phyloP scores from a whole-genome alignment of 1,284 basidiomycete species.

The Erythrobasidium hasegawianum region DNA sequence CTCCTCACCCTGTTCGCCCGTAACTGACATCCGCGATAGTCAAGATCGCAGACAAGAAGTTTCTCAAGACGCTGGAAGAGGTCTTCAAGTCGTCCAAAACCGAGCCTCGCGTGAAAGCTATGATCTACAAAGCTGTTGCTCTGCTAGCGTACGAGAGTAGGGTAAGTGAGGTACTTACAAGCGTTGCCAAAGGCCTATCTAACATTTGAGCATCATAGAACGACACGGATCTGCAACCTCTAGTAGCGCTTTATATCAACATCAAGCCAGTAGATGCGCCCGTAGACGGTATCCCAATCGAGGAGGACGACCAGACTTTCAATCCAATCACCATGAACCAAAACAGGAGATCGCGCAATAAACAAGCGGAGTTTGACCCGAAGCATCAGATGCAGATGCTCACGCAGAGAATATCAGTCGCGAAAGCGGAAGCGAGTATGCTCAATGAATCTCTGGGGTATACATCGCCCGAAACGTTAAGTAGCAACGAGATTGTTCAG shows the following conservation, averaged over 20 bases:
- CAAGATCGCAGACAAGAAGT: slow-evolving; percentile 42
- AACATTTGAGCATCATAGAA: slow-evolving; percentile 10
- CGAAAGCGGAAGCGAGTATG: slow-evolving; percentile 38
- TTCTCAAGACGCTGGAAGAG: slow-evolving; percentile 37
- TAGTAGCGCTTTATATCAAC: slow-evolving; percentile 37
- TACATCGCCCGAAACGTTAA: slow-evolving; percentile 26
- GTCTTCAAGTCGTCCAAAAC: slow-evolving; percentile 35
- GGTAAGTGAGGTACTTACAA: too few species aligned
- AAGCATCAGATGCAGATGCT: slow-evolving; percentile 36
- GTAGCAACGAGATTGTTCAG: slow-evolving; percentile 43
- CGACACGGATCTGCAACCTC: slow-evolving; percentile 34
- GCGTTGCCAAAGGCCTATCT: too few species aligned
- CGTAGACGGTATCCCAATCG: slow-evolving; percentile 30
- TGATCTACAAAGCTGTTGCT: slow-evolving; percentile 38
- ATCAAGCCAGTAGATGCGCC: slow-evolving; percentile 33
- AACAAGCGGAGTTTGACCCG: slow-evolving; percentile 9
- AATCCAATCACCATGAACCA: slow-evolving; percentile 7
- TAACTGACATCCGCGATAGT: slow-evolving; percentile 29
- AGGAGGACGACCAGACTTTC: slow-evolving; percentile 35
- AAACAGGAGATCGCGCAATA: background rate
- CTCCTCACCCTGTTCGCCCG: too few species aligned
- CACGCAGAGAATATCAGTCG: slow-evolving; percentile 32
- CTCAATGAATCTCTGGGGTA: slow-evolving; percentile 39
- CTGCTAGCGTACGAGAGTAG: slow-evolving; percentile 41
- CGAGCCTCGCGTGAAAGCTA: slow-evolving; percentile 37